These are phyloP conservation scores for Coemansia sp. DNA, from an alignment of 192 early-diverging fungal genomes.

Conservation along the genomic window DNA sequence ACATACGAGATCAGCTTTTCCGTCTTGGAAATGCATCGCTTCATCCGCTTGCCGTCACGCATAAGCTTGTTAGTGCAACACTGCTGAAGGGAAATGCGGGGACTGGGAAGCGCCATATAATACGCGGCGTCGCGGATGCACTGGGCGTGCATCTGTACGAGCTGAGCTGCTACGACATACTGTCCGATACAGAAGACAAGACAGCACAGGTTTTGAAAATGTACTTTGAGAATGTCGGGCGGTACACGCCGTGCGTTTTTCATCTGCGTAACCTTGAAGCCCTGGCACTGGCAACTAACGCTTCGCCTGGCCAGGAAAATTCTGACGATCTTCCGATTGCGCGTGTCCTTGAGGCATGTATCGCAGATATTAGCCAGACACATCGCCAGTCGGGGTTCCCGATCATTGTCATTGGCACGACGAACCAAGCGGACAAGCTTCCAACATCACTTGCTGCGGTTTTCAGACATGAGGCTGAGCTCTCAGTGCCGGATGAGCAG, in stretches of 20 bases:
- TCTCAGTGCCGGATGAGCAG: slow-evolving; percentile 72
- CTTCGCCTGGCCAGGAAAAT: slow-evolving; percentile 36
- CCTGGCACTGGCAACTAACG: slow-evolving; percentile 57
- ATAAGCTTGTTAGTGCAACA: slow-evolving; percentile 68
- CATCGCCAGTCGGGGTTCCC: slow-evolving; percentile 60
- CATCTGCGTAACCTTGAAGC: slow-evolving; percentile 80
- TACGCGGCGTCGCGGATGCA: slow-evolving; percentile 64
- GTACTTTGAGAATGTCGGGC: slow-evolving; percentile 74
- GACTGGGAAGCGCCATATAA: slow-evolving; percentile 75
- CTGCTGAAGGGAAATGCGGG: slow-evolving; percentile 80
- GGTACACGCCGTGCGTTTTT: slow-evolving; percentile 79
- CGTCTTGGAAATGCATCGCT: slow-evolving; percentile 68
- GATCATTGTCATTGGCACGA: slow-evolving; percentile 78
- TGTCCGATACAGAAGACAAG: slow-evolving; percentile 78
- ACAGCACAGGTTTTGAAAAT: slow-evolving; percentile 71
- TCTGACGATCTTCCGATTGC: slow-evolving; percentile 46
- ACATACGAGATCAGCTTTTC: slow-evolving; percentile 39
- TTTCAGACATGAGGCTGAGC: slow-evolving; percentile 75
- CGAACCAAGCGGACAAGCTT: slow-evolving; percentile 74
- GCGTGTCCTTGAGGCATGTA: slow-evolving; percentile 40
- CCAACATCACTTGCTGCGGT: slow-evolving; percentile 71
- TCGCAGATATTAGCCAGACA: slow-evolving; percentile 22
- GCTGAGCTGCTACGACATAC: slow-evolving; percentile 75
- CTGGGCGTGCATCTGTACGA: slow-evolving; percentile 78
- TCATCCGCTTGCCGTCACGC: slow-evolving; percentile 68